A percentile compares a stretch with the other conserved stretches of the same genome.
Conservation (phyloP, 768 basidiomycete species). For the Mycena alexandri region DNA sequence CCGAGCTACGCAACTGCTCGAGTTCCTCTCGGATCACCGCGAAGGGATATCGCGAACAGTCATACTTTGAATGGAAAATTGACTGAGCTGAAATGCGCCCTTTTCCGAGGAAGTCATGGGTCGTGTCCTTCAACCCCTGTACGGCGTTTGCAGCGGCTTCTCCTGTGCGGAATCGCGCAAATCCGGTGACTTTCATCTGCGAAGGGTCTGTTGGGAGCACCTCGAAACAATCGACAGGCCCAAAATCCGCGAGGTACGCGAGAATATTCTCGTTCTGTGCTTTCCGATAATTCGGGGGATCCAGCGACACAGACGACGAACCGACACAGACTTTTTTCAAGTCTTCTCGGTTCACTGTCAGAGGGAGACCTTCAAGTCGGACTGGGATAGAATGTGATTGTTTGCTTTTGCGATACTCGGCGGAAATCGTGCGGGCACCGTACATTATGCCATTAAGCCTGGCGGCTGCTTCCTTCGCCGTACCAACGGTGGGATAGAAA, state of each 20-base stretch:
- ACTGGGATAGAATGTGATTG: slow-evolving; percentile 27
- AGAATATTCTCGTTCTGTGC: slow-evolving; percentile 26
- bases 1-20: slow-evolving; percentile 3
- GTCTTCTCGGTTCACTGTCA: slow-evolving; percentile 3
- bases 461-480: slow-evolving; percentile 25
- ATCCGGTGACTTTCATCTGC: slow-evolving; percentile 25
- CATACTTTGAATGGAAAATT: slow-evolving; percentile 18
- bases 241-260: slow-evolving; percentile 11
- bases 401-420: slow-evolving; percentile 22
- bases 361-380: slow-evolving; percentile 19
- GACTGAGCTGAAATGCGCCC: slow-evolving; percentile 18
- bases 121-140: slow-evolving; percentile 11
- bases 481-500: slow-evolving; percentile 24
- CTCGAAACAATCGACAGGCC: slow-evolving; percentile 26
- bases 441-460: slow-evolving; percentile 30
- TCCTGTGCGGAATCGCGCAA: slow-evolving; percentile 18
- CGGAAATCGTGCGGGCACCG: slow-evolving; percentile 20
- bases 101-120: slow-evolving; percentile 31
- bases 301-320: slow-evolving; percentile 22
- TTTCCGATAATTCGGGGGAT: slow-evolving; percentile 22
- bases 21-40: slow-evolving; percentile 29
- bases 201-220: slow-evolving; percentile 30
- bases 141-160: slow-evolving; percentile 13
- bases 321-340: slow-evolving; percentile 26
- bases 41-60: slow-evolving; percentile 22